These are phyloP conservation scores for Spergularia marina DNA, from an alignment of 148 eudicot genomes.

Conservation along the genomic window DNA sequence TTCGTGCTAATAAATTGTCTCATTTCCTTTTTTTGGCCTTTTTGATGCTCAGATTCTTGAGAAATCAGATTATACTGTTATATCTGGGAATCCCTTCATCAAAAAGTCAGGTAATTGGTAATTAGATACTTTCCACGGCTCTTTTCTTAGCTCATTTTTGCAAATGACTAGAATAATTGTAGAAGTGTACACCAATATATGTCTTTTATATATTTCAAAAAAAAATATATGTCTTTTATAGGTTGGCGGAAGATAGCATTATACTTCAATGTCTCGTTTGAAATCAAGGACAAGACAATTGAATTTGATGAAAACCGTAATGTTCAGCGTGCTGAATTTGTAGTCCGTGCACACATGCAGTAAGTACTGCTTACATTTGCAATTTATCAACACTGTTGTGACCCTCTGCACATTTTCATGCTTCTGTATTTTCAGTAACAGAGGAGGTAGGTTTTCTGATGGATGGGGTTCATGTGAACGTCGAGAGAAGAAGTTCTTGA, in stretches of 20 bases:
- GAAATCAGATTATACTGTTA: conserved; percentile 71
- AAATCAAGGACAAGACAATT: conserved; percentile 86
- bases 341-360: conserved; percentile 90
- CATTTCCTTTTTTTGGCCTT: not conserved
- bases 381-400: not conserved
- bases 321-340: conserved; percentile 92
- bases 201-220: conserved; percentile 30
- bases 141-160: not conserved
- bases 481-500: conserved; percentile 79
- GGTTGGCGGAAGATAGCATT: conserved; percentile 99
- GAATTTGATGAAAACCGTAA: conserved; percentile 85
- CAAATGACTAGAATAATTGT: not conserved
- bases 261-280: conserved; percentile 86
- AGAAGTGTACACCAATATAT: not conserved
- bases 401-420: not conserved
- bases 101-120: conserved; percentile 70
- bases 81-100: conserved; percentile 79
- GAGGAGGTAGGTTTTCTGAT: conserved; percentile 97
- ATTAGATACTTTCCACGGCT: not conserved
- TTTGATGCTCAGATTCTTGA: conserved; percentile 64
- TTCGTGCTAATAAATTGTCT: not conserved
- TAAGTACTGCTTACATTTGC: conserved; percentile 33
- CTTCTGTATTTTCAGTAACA: conserved; percentile 28
- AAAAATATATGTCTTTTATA: conserved; percentile 23
- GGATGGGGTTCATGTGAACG: conserved; percentile 99